A percentile compares a stretch with the other conserved stretches of the same genome.
phyloP scores from a whole-genome alignment of 192 early-diverging fungal species.

The Neocallimastix lanati region DNA sequence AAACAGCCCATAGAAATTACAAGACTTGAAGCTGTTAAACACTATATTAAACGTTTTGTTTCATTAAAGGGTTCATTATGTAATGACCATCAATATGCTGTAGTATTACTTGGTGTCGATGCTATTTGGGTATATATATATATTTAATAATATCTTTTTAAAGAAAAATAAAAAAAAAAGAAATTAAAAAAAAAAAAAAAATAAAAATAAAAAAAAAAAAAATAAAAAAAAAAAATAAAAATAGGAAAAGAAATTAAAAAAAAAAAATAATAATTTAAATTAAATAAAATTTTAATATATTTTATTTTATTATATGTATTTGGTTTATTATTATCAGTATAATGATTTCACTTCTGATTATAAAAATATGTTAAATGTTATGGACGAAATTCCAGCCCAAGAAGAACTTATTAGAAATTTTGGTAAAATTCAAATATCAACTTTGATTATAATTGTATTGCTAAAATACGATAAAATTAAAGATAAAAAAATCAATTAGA shows the following conservation, averaged over 20 bases:
- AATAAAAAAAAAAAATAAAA: no score
- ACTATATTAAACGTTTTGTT: background rate
- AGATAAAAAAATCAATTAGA: no score
- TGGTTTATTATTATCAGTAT: no score
- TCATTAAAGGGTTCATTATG: background rate
- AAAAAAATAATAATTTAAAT: no score
- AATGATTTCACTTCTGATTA: background rate
- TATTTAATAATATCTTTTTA: background rate
- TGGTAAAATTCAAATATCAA: no score
- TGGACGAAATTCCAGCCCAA: background rate
- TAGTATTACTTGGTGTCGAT: background rate
- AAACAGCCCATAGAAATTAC: background rate
- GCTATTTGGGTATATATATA: background rate
- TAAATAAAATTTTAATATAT: no score
- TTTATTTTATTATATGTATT: no score
- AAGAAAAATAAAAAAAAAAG: background rate
- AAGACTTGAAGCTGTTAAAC: background rate
- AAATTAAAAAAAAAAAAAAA: background rate
- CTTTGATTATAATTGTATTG: no score
- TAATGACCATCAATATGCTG: background rate
- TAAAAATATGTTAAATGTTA: background rate
- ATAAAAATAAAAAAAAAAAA: no score
- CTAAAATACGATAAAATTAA: no score
- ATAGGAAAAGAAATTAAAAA: no score
- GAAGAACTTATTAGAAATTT: background rate